Percentiles rank a stretch among this genome's conserved stretches.
These are phyloP conservation scores for Leccinum fibrillosum DNA, from an alignment of 768 basidiomycete genomes.

Conservation along the genomic window DNA sequence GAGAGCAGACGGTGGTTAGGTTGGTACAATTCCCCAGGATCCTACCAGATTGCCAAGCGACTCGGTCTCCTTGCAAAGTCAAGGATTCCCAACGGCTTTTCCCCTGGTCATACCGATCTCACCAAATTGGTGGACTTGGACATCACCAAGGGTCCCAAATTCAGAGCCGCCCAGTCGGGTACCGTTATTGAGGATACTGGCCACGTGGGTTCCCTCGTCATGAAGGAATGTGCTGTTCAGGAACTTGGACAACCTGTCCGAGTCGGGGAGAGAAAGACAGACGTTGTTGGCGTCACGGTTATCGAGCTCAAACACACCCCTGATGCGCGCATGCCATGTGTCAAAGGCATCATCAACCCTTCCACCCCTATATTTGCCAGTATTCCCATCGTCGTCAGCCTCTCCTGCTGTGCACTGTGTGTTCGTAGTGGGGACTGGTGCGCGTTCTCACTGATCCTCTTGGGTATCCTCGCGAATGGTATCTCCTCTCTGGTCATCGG, in stretches of 20 bases:
- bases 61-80: slow-evolving; percentile 21
- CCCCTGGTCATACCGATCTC: slow-evolving; percentile 11
- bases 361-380: slow-evolving; percentile 2
- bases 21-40: slow-evolving; percentile 34
- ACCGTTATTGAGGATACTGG: slow-evolving; percentile 3
- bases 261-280: not conserved
- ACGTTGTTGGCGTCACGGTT: not conserved
- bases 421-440: slow-evolving; percentile 19
- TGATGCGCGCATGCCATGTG: not conserved
- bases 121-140: not conserved
- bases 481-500: slow-evolving; percentile 22
- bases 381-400: slow-evolving; percentile 18
- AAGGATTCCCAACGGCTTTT: not conserved
- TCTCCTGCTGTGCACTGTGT: no score
- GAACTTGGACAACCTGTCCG: not conserved
- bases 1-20: slow-evolving; percentile 25
- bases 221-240: slow-evolving; percentile 1
- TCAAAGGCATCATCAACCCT: not conserved
- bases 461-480: slow-evolving; percentile 23
- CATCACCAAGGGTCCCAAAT: slow-evolving; percentile 1
- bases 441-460: slow-evolving; percentile 23
- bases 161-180: not conserved
- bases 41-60: slow-evolving; percentile 24
- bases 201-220: slow-evolving; percentile 1
- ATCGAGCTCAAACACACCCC: not conserved